Evolutionary conservation across 2,329 filamentous ascomycete genomes (phyloP).

Genomic region (Ceratocystis colombiana): DNA sequence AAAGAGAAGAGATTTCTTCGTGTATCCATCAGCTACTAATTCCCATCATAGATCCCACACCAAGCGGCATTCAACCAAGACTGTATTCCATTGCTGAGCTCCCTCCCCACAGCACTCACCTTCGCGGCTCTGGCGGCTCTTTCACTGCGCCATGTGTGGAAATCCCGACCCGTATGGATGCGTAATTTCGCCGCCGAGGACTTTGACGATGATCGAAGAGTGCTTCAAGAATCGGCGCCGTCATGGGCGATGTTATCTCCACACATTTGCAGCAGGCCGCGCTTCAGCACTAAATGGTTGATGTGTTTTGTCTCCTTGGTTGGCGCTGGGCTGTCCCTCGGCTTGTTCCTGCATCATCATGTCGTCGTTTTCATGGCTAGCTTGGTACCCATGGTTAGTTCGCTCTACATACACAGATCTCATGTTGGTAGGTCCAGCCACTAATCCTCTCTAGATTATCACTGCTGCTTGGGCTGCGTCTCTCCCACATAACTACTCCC

Average conservation of each 20-base stretch:
- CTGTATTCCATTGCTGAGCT: conserved; percentile 17
- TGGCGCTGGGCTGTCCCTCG: conserved; percentile 1
- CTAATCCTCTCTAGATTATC: background rate
- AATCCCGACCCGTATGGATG: conserved; percentile 10
- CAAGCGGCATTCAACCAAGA: conserved; percentile 14
- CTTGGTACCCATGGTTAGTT: conserved; percentile 14
- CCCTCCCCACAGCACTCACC: conserved; percentile 12
- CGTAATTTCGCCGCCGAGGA: conserved; percentile 17
- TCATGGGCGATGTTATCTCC: too few species aligned
- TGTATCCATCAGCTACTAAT: background rate
- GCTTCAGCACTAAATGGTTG: background rate
- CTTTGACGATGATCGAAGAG: background rate
- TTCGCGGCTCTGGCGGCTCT: background rate
- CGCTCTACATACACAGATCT: background rate
- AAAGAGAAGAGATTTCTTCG: background rate
- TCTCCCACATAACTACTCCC: background rate
- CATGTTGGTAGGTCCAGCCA: background rate
- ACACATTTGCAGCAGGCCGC: background rate
- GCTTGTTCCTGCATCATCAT: background rate
- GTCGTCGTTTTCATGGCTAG: background rate
- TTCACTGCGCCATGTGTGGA: background rate
- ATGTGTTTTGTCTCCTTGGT: conserved; percentile 6
- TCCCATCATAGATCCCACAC: conserved; percentile 3
- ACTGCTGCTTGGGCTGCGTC: conserved; percentile 4
- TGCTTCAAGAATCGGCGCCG: background rate